phyloP scores from a whole-genome alignment of 1,284 basidiomycete species.

The Rhizoctonia solani region DNA sequence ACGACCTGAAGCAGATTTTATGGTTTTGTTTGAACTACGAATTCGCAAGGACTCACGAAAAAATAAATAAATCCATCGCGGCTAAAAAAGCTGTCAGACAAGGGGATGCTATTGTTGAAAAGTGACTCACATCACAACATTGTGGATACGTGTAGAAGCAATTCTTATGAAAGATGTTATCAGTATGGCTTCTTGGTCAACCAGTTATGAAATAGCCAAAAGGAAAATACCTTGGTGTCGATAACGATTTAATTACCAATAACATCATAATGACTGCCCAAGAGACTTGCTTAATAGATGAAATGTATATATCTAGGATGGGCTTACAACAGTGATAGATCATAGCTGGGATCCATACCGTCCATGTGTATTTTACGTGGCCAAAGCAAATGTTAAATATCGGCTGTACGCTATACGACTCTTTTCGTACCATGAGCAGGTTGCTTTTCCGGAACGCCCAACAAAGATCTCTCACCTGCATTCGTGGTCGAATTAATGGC shows the following conservation, averaged over 20 bases:
- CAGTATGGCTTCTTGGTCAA: background rate
- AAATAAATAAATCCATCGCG: slow-evolving; percentile 35
- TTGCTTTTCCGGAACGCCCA: background rate
- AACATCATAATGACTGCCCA: slow-evolving; percentile 30
- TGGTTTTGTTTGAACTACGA: background rate
- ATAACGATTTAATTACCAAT: slow-evolving; percentile 22
- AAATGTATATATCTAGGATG: background rate
- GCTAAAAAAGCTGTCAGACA: background rate
- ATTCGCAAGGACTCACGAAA: background rate
- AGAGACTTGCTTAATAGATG: background rate
- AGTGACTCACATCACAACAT: slow-evolving; percentile 30
- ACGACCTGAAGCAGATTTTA: slow-evolving; percentile 12
- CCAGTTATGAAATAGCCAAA: background rate
- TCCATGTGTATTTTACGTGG: slow-evolving; percentile 25
- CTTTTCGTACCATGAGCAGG: background rate
- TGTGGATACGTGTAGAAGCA: background rate
- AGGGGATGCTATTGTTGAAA: background rate
- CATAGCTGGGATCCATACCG: slow-evolving; percentile 35
- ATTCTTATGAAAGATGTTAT: background rate
- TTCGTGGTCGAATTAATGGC: slow-evolving; percentile 4
- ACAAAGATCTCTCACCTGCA: slow-evolving; percentile 2
- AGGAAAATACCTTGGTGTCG: slow-evolving; percentile 18
- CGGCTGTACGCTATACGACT: slow-evolving; percentile 2
- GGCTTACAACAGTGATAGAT: slow-evolving; percentile 31
- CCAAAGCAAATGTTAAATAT: slow-evolving; percentile 24